Evolutionary conservation across 2,329 filamentous ascomycete genomes (phyloP).

Genomic region (Botrytis cinerea): DNA sequence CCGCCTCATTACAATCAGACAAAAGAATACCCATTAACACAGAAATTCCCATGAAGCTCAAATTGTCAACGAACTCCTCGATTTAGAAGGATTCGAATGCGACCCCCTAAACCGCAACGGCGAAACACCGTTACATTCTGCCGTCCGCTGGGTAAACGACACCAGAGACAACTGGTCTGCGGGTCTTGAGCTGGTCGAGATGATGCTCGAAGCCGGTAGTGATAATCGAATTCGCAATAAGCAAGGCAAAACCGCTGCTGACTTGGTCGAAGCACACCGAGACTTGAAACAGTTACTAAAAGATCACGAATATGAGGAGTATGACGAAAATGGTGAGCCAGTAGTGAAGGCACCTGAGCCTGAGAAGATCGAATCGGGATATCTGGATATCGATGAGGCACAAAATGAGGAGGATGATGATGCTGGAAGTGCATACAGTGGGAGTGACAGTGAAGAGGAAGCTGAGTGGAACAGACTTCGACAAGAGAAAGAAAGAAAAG

Average conservation of each 20-base stretch:
- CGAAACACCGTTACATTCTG: slow-evolving; percentile 80
- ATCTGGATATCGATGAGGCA: too few species aligned
- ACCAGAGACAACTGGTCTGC: too few species aligned
- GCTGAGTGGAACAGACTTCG: slow-evolving; percentile 59
- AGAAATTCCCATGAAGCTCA: slow-evolving; percentile 57
- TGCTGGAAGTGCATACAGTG: slow-evolving; percentile 59
- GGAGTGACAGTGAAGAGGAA: slow-evolving; percentile 58
- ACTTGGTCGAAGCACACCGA: too few species aligned
- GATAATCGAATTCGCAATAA: too few species aligned
- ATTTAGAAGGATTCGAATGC: slow-evolving; percentile 83
- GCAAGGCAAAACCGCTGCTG: too few species aligned
- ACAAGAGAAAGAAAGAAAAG: too few species aligned
- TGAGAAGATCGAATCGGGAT: neutral
- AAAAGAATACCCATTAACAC: neutral
- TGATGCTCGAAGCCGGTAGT: slow-evolving; percentile 58
- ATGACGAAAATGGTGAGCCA: too few species aligned
- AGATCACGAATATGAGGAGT: slow-evolving; percentile 47
- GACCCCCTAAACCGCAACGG: slow-evolving; percentile 71
- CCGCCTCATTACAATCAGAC: too few species aligned
- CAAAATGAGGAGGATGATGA: slow-evolving; percentile 35
- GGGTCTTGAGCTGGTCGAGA: slow-evolving; percentile 63
- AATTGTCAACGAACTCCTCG: slow-evolving; percentile 77
- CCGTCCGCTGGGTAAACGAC: slow-evolving; percentile 60
- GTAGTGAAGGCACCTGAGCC: neutral
- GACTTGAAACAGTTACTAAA: too few species aligned